Evolutionary conservation across 208 protist species (phyloP).

Genomic region (Acanthamoeba rhysodes): DNA sequence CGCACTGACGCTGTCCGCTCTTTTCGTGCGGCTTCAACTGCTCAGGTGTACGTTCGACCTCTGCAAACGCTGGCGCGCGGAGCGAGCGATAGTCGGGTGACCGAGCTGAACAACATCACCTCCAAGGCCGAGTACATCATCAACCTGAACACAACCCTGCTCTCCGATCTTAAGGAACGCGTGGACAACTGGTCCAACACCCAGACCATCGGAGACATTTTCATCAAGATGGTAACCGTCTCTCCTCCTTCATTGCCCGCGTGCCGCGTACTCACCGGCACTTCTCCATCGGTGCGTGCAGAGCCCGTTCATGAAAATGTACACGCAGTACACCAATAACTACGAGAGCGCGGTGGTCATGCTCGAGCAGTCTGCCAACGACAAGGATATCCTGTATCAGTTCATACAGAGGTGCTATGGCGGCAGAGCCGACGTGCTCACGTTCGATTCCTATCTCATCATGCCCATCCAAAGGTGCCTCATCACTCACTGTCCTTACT

Average conservation of each 20-base stretch:
- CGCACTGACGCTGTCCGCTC: neutral
- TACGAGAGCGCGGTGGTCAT: constrained; percentile 62
- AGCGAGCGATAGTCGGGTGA: neutral
- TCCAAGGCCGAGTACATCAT: constrained; percentile 74
- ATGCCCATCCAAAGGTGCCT: constrained; percentile 51
- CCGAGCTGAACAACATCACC: constrained; percentile 71
- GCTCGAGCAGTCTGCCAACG: constrained; percentile 68
- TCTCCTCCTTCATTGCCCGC: neutral
- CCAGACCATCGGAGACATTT: constrained; percentile 60
- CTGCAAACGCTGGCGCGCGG: constrained; percentile 38
- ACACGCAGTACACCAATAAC: constrained; percentile 76
- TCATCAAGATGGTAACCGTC: constrained; percentile 55
- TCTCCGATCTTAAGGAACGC: constrained; percentile 10
- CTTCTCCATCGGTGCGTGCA: neutral
- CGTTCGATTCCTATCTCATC: constrained; percentile 57
- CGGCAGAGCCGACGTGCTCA: neutral
- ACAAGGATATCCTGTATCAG: constrained; percentile 35
- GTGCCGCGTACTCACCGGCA: neutral
- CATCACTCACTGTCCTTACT: neutral
- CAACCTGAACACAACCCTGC: constrained; percentile 67
- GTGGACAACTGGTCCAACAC: constrained; percentile 65
- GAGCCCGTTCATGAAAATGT: constrained; percentile 75
- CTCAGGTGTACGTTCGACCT: constrained; percentile 41
- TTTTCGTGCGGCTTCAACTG: neutral
- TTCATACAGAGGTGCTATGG: constrained; percentile 59